phyloP scores from a whole-genome alignment of 345 rosid species.

The Adansonia digitata region DNA sequence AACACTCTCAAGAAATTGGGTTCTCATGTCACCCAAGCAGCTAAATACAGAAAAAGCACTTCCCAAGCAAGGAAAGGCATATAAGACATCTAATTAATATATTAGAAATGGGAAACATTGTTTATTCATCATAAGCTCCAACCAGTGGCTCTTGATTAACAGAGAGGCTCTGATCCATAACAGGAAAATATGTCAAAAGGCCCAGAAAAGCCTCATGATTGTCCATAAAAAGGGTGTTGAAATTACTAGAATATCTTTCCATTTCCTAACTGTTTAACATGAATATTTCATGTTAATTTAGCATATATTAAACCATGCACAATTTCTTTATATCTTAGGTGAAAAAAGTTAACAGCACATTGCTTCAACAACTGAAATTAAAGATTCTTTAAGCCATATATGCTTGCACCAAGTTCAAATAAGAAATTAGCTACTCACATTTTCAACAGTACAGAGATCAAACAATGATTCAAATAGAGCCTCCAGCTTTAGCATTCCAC shows the following conservation, averaged over 20 bases:
- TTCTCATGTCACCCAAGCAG: not conserved
- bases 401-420: not conserved
- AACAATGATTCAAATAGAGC: conserved; percentile 61
- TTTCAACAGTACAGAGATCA: conserved; percentile 53
- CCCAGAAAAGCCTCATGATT: not conserved
- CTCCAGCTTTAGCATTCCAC: conserved; percentile 55
- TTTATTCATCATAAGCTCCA: not conserved
- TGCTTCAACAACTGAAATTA: not conserved
- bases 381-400: not conserved
- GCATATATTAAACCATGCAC: not conserved
- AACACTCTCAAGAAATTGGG: not conserved
- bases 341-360: not conserved
- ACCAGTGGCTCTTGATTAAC: not conserved
- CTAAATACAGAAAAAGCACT: not conserved
- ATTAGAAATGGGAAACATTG: not conserved
- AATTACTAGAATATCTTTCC: not conserved
- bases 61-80: not conserved
- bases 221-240: not conserved
- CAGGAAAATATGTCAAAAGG: not conserved
- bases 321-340: not conserved
- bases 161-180: not conserved
- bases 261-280: not conserved
- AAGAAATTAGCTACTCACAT: conserved; percentile 42
- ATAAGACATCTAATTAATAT: not conserved
- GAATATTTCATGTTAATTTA: not conserved